These are phyloP conservation scores for Didymella segeticola DNA, from an alignment of 2,329 filamentous ascomycete genomes.

Conservation along the genomic window DNA sequence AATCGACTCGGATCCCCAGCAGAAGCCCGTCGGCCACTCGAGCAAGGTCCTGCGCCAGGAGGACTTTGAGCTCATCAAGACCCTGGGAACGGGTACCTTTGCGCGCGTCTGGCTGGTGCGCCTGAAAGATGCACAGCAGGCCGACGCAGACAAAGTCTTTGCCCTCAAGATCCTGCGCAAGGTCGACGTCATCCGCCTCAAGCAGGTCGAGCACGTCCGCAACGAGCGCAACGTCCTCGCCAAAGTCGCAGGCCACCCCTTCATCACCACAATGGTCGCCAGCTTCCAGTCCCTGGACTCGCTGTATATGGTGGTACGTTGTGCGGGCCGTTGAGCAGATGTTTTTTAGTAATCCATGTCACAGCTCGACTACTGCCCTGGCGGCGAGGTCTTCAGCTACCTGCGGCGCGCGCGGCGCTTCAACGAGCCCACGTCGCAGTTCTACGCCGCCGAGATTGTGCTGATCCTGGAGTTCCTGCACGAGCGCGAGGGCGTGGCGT, in stretches of 20 bases:
- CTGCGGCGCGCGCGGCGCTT: conserved; percentile 79
- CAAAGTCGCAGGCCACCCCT: conserved; percentile 80
- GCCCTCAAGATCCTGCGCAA: conserved; percentile 80
- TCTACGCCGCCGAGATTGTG: conserved; percentile 85
- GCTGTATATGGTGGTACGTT: conserved; percentile 75
- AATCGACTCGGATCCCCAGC: conserved; percentile 52
- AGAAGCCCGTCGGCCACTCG: conserved; percentile 57
- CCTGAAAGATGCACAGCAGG: conserved; percentile 60
- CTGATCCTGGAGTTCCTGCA: conserved; percentile 82
- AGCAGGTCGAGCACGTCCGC: conserved; percentile 86
- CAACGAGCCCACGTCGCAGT: conserved; percentile 77
- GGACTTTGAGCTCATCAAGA: conserved; percentile 77
- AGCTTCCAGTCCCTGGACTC: conserved; percentile 82
- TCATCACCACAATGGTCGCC: conserved; percentile 79
- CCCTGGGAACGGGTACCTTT: conserved; percentile 81
- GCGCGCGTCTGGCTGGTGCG: conserved; percentile 81
- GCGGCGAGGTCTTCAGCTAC: conserved; percentile 85
- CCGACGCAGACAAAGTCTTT: conserved; percentile 71
- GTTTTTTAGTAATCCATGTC: conserved; percentile 34
- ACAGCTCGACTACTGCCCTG: conserved; percentile 78
- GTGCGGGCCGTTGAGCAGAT: too few species aligned
- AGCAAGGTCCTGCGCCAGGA: conserved; percentile 55
- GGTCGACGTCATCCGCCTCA: conserved; percentile 75
- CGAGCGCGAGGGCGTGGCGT: conserved; percentile 79
- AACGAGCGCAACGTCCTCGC: conserved; percentile 81